Evolutionary conservation across 345 rosid genomes (phyloP).

Genomic region (Rhodomyrtus tomentosa): DNA sequence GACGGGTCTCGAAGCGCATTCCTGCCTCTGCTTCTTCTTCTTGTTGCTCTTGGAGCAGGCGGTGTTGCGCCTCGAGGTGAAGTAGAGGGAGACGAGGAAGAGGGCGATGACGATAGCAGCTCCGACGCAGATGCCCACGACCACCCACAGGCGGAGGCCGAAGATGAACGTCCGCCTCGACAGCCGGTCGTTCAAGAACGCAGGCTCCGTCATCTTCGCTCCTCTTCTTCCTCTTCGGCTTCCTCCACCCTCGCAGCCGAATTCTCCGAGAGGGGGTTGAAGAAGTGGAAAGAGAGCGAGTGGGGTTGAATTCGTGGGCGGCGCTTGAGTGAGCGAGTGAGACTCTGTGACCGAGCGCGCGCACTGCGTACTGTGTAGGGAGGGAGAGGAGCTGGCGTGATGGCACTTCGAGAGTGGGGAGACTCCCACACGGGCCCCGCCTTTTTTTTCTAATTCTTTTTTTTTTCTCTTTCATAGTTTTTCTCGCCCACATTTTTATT

Average conservation of each 20-base stretch:
- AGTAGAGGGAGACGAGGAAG: conserved; percentile 76
- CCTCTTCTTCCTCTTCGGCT: neutral
- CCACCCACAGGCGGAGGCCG: conserved; percentile 69
- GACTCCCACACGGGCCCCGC: neutral
- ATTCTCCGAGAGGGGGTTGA: neutral
- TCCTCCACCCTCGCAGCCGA: neutral
- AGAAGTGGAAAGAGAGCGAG: neutral
- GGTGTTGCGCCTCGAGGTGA: conserved; percentile 55
- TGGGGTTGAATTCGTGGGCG: neutral
- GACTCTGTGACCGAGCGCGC: neutral
- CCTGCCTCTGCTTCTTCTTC: neutral
- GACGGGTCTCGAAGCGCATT: neutral
- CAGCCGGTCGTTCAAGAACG: conserved; percentile 57
- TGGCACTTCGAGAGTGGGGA: neutral
- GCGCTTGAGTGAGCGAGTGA: neutral
- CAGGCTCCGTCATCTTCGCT: conserved; percentile 48
- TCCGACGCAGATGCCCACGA: conserved; percentile 78
- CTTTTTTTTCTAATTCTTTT: neutral
- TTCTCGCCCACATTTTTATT: neutral
- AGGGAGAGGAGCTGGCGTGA: neutral
- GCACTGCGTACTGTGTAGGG: neutral
- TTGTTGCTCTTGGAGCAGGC: conserved; percentile 9
- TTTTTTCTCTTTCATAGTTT: neutral
- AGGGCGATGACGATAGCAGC: conserved; percentile 71
- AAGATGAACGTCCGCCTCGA: conserved; percentile 57